These are phyloP conservation scores for Neofusicoccum ribis DNA, from an alignment of 2,329 filamentous ascomycete genomes.

Conservation along the genomic window DNA sequence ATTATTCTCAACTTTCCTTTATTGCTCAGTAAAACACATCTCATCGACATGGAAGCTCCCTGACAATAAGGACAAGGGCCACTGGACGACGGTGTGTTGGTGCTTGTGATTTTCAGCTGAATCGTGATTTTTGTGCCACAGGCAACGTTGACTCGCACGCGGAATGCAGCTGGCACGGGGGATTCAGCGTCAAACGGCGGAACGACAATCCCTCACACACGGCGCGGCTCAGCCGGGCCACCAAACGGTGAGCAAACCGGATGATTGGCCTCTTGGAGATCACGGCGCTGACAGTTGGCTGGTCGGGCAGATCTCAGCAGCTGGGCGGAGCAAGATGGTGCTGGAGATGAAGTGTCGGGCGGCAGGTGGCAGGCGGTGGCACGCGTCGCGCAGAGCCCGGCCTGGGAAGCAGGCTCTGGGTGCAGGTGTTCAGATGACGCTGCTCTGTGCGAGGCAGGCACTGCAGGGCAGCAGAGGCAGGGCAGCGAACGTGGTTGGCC, in stretches of 20 bases:
- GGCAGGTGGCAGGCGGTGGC: conserved; percentile 1
- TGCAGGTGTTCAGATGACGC: conserved; percentile 6
- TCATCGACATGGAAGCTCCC: background rate
- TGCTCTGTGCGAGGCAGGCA: background rate
- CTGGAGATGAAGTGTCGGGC: conserved; percentile 11
- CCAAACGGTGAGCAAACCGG: background rate
- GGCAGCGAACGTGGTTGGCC: conserved; percentile 2
- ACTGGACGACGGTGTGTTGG: background rate
- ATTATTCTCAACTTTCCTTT: background rate
- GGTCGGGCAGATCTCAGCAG: background rate
- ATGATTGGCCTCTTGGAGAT: background rate
- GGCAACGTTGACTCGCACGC: background rate
- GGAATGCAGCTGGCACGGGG: no score
- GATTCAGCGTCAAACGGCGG: background rate
- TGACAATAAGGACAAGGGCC: background rate
- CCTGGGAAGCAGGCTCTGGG: background rate
- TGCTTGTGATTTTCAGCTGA: background rate
- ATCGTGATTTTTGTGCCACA: background rate
- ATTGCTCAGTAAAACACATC: background rate
- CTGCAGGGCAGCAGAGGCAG: conserved; percentile 4
- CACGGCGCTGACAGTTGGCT: conserved; percentile 1
- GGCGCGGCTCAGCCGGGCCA: background rate
- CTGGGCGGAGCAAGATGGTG: background rate
- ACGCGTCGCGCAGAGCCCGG: background rate
- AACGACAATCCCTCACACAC: background rate